Evolutionary conservation across 495 filamentous ascomycete genomes (phyloP), one percentile per base, ranked within the genome.

Genomic region (Daldinia grandis): DNA sequence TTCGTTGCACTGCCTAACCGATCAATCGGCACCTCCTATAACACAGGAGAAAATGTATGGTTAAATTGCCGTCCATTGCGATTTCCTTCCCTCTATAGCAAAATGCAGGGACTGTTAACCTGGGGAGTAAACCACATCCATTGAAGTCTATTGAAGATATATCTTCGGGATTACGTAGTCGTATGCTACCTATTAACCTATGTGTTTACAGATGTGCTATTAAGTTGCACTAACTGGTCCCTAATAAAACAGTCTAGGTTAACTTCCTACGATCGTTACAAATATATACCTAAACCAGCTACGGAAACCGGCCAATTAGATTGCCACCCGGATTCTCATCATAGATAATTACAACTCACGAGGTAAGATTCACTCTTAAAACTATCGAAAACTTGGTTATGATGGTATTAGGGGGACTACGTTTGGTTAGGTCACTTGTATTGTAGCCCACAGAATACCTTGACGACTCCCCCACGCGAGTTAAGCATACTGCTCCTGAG

Each of bases 221-320:
- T 15, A n/a, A 35, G 33, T 51, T 5, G 24, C 55, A 25, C n/a
- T 19, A 10, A 30, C 21, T 40, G 15, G 55, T n/a, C 17, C 49
- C 47, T 70, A 56, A 31, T 31, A 31, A 31, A 31, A 31, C 30
- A 9, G 30, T 31, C 30, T 31, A n/a, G n/a, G n/a, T 35, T 19
- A 5, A 10, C 30, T 25, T 31, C 30, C 42, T 49, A 49, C 38
- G 27, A 35, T 51, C 27, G 30, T 38, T 44, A 51, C 19, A 25
- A 12, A 38, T 33, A 24, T 33, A 37, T 64, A 33, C n/a, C n/a
- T n/a, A n/a, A n/a, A 44, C 27, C 55, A 57, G 50, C 40, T 17
- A 58, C 27, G 14, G 28, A 25, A 27, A 8, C 24, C 17, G 30
- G 3, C 4, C n/a, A 38, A 56, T 60, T 65, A 15, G 66, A 1